Percentiles rank a stretch among this genome's conserved stretches.
Conservation (phyloP, 1,139 yeast genomes). For the Geotrichum restrictum region DNA sequence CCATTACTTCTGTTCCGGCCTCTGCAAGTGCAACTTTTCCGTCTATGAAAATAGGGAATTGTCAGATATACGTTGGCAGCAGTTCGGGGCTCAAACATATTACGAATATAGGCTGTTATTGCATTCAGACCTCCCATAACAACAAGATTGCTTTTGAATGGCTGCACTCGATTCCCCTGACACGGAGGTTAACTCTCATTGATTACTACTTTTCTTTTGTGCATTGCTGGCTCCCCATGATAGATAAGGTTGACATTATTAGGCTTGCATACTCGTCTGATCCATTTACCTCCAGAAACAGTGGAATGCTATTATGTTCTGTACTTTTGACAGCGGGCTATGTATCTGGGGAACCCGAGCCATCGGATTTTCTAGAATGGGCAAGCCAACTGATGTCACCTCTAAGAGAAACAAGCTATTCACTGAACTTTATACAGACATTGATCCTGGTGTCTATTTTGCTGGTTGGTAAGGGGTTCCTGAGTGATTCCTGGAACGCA, state of each 20-base stretch:
- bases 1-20: too few relatives aligned
- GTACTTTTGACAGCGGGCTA: neutral
- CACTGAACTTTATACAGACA: slow-evolving; percentile 11
- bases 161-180: slow-evolving; percentile 6
- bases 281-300: slow-evolving; percentile 15
- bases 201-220: slow-evolving; percentile 24
- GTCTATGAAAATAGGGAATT: neutral
- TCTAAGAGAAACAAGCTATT: neutral
- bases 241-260: slow-evolving; percentile 21
- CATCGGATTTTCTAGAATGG: neutral
- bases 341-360: neutral
- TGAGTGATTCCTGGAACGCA: slow-evolving; percentile 24
- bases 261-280: slow-evolving; percentile 19
- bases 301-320: slow-evolving; percentile 16
- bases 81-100: slow-evolving; percentile 2
- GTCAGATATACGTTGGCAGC: slow-evolving; percentile 10
- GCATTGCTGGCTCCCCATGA: slow-evolving; percentile 28
- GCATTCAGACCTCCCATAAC: too few relatives aligned
- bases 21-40: too few relatives aligned
- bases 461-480: slow-evolving; percentile 21
- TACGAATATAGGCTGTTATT: too few relatives aligned
- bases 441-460: slow-evolving; percentile 17
- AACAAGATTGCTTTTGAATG: neutral
- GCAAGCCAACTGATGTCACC: neutral
- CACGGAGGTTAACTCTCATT: slow-evolving; percentile 16